Evolutionary conservation across 768 basidiomycete species (phyloP).

Genomic region (Podaxis sp.): DNA sequence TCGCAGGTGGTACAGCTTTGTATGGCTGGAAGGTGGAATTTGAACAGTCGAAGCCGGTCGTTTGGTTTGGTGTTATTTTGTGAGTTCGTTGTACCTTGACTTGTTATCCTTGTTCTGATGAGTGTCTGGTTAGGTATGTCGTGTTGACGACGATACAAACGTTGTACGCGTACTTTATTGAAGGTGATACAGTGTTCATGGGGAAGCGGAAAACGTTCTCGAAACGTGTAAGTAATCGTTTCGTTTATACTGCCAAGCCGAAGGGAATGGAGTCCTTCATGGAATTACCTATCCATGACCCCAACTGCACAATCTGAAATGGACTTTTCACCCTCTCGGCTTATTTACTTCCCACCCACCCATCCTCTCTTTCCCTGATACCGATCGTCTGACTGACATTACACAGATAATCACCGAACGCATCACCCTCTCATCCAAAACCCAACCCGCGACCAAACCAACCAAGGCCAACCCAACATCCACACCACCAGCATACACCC

Average conservation of each 20-base stretch:
- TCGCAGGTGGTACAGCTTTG: slow-evolving; percentile 77
- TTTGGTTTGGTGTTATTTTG: slow-evolving; percentile 79
- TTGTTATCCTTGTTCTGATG: slow-evolving; percentile 15
- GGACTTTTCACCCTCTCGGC: too few relatives aligned
- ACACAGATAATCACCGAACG: slow-evolving; percentile 86
- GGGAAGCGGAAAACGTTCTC: slow-evolving; percentile 90
- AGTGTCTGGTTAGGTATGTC: slow-evolving; percentile 56
- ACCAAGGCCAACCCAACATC: slow-evolving; percentile 22
- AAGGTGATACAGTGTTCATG: slow-evolving; percentile 81
- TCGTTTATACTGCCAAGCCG: background rate
- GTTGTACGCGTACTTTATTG: slow-evolving; percentile 83
- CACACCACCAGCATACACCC: slow-evolving; percentile 61
- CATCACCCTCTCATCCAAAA: slow-evolving; percentile 74
- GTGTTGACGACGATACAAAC: slow-evolving; percentile 70
- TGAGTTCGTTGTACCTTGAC: slow-evolving; percentile 37
- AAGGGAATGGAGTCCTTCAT: background rate
- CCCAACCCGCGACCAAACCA: slow-evolving; percentile 51
- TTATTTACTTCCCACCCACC: background rate
- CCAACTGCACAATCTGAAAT: background rate
- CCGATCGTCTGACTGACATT: background rate
- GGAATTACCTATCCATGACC: background rate
- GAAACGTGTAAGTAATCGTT: slow-evolving; percentile 72
- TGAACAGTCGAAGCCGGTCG: slow-evolving; percentile 79
- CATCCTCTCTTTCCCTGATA: background rate
- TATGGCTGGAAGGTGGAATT: slow-evolving; percentile 91